Evolutionary conservation across 768 basidiomycete genomes (phyloP).

Genomic region (Pleurotus eryngii): DNA sequence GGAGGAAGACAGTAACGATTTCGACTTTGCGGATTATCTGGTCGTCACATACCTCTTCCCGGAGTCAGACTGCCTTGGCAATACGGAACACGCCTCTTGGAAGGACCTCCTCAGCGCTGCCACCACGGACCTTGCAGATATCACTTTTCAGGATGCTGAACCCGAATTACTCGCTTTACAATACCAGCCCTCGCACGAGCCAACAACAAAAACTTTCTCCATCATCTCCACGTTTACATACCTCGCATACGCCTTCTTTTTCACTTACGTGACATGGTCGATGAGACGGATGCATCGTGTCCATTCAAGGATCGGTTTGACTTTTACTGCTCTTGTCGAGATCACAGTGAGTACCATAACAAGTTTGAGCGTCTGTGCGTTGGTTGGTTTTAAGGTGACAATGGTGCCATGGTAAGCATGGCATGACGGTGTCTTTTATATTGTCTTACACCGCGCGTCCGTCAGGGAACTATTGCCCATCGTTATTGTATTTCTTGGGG

Average conservation of each 20-base stretch:
- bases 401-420: conserved; percentile 82
- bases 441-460: conserved; percentile 7
- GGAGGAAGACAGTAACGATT: conserved; percentile 26
- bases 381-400: conserved; percentile 84
- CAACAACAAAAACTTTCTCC: conserved; percentile 45
- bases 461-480: conserved; percentile 85
- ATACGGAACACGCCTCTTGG: conserved; percentile 60
- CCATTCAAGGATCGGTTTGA: conserved; percentile 87
- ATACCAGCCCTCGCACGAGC: conserved; percentile 46
- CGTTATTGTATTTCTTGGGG: conserved; percentile 91
- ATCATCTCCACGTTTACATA: conserved; percentile 71
- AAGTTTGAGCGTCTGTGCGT: conserved; percentile 86
- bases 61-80: conserved; percentile 65
- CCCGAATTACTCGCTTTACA: conserved; percentile 31
- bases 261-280: conserved; percentile 71
- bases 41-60: conserved; percentile 83
- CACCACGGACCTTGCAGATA: conserved; percentile 33
- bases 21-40: conserved; percentile 67
- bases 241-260: conserved; percentile 72
- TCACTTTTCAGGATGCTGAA: conserved; percentile 45
- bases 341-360: conserved; percentile 91
- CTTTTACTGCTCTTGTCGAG: conserved; percentile 91
- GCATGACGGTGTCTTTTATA: not conserved
- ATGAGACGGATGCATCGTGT: conserved; percentile 78
- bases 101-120: conserved; percentile 45